Evolutionary conservation across 768 basidiomycete species (phyloP), one percentile per base, ranked within the genome.

Genomic region (Infundibulicybe gibba): DNA sequence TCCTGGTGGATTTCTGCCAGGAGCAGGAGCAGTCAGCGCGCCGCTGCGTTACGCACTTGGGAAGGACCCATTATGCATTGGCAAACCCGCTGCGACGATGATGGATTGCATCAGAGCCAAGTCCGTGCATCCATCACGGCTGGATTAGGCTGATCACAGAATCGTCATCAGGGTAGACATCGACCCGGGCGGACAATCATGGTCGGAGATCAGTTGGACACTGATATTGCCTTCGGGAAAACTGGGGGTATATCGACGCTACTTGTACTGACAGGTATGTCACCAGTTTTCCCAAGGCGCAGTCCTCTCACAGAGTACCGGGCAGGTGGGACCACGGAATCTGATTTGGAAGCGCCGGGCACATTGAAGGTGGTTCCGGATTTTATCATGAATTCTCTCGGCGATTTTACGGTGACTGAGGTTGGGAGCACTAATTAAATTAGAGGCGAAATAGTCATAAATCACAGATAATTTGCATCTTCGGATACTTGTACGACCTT

Each of bases 71-170:
- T 66, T 89, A 14, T 78, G 81, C 45, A 86, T 93, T n/a, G 95
- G 94, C 13, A 98, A 97, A 66, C 94, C 93, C n/a, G 80, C 87
- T 48, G 78, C 71, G 53, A 84, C 85, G 33, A 97, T 97, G 94
- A 70, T 97, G 52, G 93, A 97, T 61, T 90, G 88, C 61, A 94
- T 99, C 65, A 81, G 85, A 53, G 75, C 78, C 9, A 80, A 80
- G 78, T 77, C 45, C 44, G 71, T 60, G 4, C 41, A 40, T 46
- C 49, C 19, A 31, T 32, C 21, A 32, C 31, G 32, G 33, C 43
- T n/a, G n/a, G 8, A 25, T 25, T 8, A 8, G 8, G 25, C 25
- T 25, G 25, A 25, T 25, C 25, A 25, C 25, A 25, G 25, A 25
- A 25, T 8, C 25, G 8, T 4, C 25, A 25, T 25, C 44, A 90